phyloP scores from a whole-genome alignment of 2,329 filamentous ascomycete genomes.

The Phialophora verrucosa region DNA sequence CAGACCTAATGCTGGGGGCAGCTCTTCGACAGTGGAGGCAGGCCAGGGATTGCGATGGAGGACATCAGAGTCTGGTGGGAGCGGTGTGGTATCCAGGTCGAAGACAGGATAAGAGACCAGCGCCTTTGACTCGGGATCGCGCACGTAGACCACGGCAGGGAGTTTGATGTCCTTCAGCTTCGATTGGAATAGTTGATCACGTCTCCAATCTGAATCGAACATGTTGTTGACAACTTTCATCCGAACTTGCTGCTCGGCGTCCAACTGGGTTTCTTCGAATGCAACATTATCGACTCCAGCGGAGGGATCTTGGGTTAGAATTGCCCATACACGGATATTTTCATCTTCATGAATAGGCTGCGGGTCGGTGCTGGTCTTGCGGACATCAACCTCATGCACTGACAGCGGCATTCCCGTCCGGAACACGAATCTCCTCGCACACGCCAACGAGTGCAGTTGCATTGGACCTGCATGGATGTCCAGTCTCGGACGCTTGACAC shows the following conservation, averaged over 20 bases:
- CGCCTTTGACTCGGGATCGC: slow-evolving; percentile 65
- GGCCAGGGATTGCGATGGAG: slow-evolving; percentile 81
- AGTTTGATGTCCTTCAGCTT: slow-evolving; percentile 69
- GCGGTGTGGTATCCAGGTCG: slow-evolving; percentile 62
- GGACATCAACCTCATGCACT: slow-evolving; percentile 63
- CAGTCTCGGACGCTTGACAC: slow-evolving; percentile 29
- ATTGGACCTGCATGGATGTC: slow-evolving; percentile 74
- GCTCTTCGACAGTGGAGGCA: slow-evolving; percentile 64
- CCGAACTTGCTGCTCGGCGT: slow-evolving; percentile 58
- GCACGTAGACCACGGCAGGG: slow-evolving; percentile 73
- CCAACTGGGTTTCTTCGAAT: slow-evolving; percentile 53
- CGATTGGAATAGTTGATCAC: slow-evolving; percentile 71
- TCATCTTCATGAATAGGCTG: slow-evolving; percentile 76
- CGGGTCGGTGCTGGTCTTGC: slow-evolving; percentile 42
- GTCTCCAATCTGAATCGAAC: slow-evolving; percentile 77
- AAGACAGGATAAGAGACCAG: slow-evolving; percentile 71
- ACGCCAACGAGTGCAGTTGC: slow-evolving; percentile 78
- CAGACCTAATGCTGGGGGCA: slow-evolving; percentile 67
- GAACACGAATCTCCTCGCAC: slow-evolving; percentile 82
- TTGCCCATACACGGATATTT: slow-evolving; percentile 82
- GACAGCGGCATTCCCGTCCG: slow-evolving; percentile 78
- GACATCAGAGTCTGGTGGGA: slow-evolving; percentile 70
- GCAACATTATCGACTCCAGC: slow-evolving; percentile 49
- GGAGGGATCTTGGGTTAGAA: slow-evolving; percentile 59
- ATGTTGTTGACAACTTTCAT: slow-evolving; percentile 72